These are phyloP conservation scores for Diplocarpon mali DNA, from an alignment of 2,329 filamentous ascomycete genomes.

Conservation along the genomic window DNA sequence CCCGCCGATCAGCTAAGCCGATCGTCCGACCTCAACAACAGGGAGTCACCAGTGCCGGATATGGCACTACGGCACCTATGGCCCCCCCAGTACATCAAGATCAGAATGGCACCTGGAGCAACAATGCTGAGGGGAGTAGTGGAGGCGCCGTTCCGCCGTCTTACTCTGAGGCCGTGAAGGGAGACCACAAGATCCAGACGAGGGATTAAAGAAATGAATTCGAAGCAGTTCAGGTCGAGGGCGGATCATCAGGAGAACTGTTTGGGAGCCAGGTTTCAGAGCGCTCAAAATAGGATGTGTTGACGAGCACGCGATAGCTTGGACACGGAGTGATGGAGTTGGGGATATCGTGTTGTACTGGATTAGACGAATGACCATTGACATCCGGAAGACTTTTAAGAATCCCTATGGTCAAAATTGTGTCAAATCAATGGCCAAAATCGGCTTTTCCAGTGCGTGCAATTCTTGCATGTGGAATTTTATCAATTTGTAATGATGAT, in stretches of 20 bases:
- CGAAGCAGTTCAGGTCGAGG: background rate
- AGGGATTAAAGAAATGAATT: slow-evolving; percentile 15
- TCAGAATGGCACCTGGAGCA: slow-evolving; percentile 23
- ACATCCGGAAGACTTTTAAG: no score
- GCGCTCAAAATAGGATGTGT: no score
- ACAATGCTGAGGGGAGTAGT: slow-evolving; percentile 28
- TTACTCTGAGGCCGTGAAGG: slow-evolving; percentile 81
- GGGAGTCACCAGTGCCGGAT: slow-evolving; percentile 9
- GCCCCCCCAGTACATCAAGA: slow-evolving; percentile 27
- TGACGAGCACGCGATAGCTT: no score
- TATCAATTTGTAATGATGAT: slow-evolving; percentile 5
- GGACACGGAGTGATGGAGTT: no score
- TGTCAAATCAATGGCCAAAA: no score
- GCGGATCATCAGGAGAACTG: background rate
- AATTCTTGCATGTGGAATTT: no score
- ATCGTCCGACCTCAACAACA: background rate
- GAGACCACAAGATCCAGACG: slow-evolving; percentile 80
- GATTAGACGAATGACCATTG: no score
- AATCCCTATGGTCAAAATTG: no score
- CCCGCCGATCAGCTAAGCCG: background rate
- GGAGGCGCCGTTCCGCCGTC: slow-evolving; percentile 57
- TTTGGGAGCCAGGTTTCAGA: no score
- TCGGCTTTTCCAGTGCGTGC: no score
- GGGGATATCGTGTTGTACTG: no score
- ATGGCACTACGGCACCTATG: slow-evolving; percentile 27